These are phyloP conservation scores for Cystofilobasidium macerans DNA, from an alignment of 768 basidiomycete species.

Conservation along the genomic window DNA sequence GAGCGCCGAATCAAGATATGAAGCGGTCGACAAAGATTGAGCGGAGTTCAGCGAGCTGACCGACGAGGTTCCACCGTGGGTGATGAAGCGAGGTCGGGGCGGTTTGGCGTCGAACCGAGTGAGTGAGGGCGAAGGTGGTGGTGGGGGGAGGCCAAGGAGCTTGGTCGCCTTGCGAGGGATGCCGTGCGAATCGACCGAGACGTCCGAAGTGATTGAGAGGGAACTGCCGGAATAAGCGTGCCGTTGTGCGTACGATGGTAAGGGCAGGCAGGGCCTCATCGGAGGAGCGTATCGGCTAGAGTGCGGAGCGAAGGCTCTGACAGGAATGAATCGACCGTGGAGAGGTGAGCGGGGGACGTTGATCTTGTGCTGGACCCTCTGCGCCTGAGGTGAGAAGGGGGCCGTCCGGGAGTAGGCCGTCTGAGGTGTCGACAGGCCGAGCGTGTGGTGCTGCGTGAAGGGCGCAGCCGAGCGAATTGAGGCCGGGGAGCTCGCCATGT, in stretches of 20 bases:
- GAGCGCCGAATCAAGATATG: not conserved
- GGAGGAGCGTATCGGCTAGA: too few relatives aligned
- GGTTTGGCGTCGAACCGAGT: not conserved
- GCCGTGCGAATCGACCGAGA: not conserved
- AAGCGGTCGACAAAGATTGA: not conserved
- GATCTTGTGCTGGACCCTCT: not conserved
- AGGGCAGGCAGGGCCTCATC: too few relatives aligned
- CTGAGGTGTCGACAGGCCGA: not conserved
- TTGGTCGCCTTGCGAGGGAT: slow-evolving; percentile 1
- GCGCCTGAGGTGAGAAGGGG: not conserved
- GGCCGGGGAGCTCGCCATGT: too few relatives aligned
- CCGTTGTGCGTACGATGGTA: not conserved
- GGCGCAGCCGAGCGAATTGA: too few relatives aligned
- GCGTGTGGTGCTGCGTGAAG: not conserved
- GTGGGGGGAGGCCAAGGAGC: slow-evolving; percentile 4
- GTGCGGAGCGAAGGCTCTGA: too few relatives aligned
- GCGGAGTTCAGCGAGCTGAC: not conserved
- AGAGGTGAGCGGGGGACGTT: not conserved
- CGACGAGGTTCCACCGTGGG: not conserved
- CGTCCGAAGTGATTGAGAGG: not conserved
- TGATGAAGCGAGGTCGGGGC: not conserved
- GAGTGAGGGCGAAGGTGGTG: not conserved
- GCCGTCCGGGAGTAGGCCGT: not conserved
- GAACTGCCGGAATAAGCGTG: not conserved
- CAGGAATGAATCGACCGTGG: not conserved